These are phyloP conservation scores for Paramecium octaurelia DNA, from an alignment of 73 alveolate species.

Conservation along the genomic window DNA sequence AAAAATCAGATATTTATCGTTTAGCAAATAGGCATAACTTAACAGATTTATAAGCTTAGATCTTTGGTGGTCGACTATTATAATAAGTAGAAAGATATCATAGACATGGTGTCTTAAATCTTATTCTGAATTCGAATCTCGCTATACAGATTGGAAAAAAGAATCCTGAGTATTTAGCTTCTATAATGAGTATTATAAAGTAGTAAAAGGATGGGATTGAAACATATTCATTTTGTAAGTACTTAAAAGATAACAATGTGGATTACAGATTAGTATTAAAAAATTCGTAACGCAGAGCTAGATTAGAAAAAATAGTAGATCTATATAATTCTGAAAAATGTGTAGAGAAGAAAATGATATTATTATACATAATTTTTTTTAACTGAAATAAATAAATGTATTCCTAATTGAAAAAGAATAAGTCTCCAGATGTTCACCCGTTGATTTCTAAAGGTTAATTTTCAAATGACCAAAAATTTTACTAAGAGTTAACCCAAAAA, in stretches of 20 bases:
- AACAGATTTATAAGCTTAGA: background rate
- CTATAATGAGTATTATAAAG: background rate
- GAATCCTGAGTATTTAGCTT: background rate
- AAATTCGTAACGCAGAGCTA: background rate
- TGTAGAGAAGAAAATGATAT: background rate
- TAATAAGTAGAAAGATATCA: background rate
- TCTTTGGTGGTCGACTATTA: background rate
- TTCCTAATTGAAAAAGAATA: background rate
- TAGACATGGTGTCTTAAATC: background rate
- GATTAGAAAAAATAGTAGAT: background rate
- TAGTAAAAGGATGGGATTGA: background rate
- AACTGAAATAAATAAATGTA: background rate
- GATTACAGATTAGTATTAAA: background rate
- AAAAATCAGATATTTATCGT: background rate
- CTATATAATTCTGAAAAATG: background rate
- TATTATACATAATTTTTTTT: background rate
- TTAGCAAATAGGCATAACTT: background rate
- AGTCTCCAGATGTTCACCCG: background rate
- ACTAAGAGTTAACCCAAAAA: slow-evolving; percentile 16
- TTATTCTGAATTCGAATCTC: background rate
- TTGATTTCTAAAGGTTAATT: background rate
- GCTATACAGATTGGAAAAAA: background rate
- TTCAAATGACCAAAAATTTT: slow-evolving; percentile 34
- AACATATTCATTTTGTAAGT: background rate
- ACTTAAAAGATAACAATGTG: background rate